A percentile compares a stretch with the other conserved stretches of the same genome.
Conservation (phyloP, 2,329 filamentous ascomycete genomes). For the Beauveria sp. region DNA sequence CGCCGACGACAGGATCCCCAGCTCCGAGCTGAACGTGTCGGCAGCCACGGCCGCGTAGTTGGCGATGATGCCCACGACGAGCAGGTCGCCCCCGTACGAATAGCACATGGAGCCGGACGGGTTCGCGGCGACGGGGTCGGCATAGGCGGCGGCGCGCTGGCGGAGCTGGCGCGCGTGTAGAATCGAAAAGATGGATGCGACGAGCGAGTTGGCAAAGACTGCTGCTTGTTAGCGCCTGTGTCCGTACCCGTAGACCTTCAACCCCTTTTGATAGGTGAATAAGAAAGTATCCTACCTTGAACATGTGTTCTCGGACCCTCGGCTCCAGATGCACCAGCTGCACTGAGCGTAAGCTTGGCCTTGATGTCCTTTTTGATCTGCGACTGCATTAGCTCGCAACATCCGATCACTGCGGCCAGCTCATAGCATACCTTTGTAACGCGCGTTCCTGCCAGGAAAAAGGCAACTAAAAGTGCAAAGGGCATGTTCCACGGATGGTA, state of each 20-base stretch:
- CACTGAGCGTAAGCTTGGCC: conserved; percentile 68
- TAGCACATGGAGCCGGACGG: conserved; percentile 44
- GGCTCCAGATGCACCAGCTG: conserved; percentile 64
- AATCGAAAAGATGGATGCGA: conserved; percentile 59
- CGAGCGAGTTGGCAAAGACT: conserved; percentile 80
- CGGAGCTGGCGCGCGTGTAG: conserved; percentile 54
- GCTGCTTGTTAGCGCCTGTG: background rate
- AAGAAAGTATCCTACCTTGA: conserved; percentile 48
- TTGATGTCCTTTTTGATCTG: conserved; percentile 86
- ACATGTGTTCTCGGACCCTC: conserved; percentile 78
- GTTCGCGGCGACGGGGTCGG: conserved; percentile 23
- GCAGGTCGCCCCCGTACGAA: conserved; percentile 53
- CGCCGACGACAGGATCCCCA: conserved; percentile 76
- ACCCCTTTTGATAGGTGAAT: background rate
- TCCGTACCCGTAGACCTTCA: background rate
- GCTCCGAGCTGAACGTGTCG: conserved; percentile 91
- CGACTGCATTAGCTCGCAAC: conserved; percentile 14
- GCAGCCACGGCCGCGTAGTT: conserved; percentile 90
- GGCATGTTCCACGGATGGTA: conserved; percentile 91
- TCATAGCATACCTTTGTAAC: conserved; percentile 64
- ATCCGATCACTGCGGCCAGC: background rate
- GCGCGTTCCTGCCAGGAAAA: conserved; percentile 78
- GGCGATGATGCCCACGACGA: conserved; percentile 59
- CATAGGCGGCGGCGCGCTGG: conserved; percentile 35
- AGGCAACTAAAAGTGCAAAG: conserved; percentile 74